Conservation (phyloP, 257 asterid species). For the Capsicum baccatum region DNA sequence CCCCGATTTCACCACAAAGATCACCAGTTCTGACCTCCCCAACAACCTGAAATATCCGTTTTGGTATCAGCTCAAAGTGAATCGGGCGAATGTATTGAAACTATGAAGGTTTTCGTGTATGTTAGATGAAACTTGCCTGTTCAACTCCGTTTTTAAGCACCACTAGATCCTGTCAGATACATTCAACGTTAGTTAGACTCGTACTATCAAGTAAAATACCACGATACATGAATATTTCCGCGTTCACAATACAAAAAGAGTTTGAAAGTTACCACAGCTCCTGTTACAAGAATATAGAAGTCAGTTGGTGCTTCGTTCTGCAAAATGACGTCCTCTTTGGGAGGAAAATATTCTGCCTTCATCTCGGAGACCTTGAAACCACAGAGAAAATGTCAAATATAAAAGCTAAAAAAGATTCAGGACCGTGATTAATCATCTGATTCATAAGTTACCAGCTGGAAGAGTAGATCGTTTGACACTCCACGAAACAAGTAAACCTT, state of each 20-base stretch:
- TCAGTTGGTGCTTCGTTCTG: constrained; percentile 64
- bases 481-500: constrained; percentile 47
- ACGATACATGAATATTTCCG: neutral
- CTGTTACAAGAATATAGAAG: constrained; percentile 52
- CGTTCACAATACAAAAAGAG: neutral
- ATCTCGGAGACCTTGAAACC: constrained; percentile 53
- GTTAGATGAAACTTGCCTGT: constrained; percentile 58
- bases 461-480: constrained; percentile 47
- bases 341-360: constrained; percentile 61
- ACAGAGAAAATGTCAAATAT: neutral
- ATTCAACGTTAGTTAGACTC: constrained; percentile 34
- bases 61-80: neutral
- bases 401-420: neutral
- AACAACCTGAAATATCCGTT: constrained; percentile 57
- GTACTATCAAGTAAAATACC: neutral
- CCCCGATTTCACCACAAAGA: constrained; percentile 90
- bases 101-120: neutral
- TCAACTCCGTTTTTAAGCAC: constrained; percentile 52
- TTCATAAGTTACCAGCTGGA: constrained; percentile 43
- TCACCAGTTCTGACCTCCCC: constrained; percentile 89
- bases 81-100: neutral
- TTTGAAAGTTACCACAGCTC: constrained; percentile 49
- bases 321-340: constrained; percentile 54
- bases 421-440: neutral
- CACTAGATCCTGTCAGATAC: constrained; percentile 45